Evolutionary conservation across 2,329 filamentous ascomycete genomes (phyloP), one percentile per base, ranked within the genome.

Genomic region (Raffaelea albimanens): DNA sequence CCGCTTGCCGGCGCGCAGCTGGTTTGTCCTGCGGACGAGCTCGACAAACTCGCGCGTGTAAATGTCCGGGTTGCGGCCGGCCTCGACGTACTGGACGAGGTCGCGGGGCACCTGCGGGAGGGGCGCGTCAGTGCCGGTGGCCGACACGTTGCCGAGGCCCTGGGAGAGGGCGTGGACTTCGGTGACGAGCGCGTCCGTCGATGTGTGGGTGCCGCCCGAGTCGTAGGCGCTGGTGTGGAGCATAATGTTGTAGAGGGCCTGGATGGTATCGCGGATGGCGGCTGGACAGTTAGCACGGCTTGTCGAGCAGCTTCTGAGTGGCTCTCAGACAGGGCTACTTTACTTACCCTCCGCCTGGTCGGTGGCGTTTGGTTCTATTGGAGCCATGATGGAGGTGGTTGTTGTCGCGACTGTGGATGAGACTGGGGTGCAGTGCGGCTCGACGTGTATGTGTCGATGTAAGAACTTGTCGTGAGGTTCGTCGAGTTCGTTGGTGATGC

Each of bases 1-100:
- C 63, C 73, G 69, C 68, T 84, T 85, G 47, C 82, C 82, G 56
- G 75, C 71, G 67, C 82, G 73, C 52, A 82, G 67, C 70, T 85
- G 82, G 66, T 85, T 85, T 38, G 75, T 71, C 42, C 80, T 70
- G 47, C 80, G 68, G 21, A 82, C 80, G 45, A 82, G 70, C 73
- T 85, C 82, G 58, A 85, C 80, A 57, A 85, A 85, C 67, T 85
- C 82, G 58, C 82, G 72, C 47, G 82, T 85, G 69, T 85, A 85
- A 56, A 85, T 85, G 64, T 85, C 82, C 2, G 82, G 82, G 67
- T 85, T 85, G 44, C 82, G 79, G 40, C 82, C 81, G 59, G 79
- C 77, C 62, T 85, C 81, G 57, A 85, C 81, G 65, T 85, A 85
- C 58, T 78, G 70, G 51, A 84, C 70, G 13, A 85, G 72, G 57